phyloP scores from a whole-genome alignment of 805 yeast genomes.

The Candida anglica region DNA sequence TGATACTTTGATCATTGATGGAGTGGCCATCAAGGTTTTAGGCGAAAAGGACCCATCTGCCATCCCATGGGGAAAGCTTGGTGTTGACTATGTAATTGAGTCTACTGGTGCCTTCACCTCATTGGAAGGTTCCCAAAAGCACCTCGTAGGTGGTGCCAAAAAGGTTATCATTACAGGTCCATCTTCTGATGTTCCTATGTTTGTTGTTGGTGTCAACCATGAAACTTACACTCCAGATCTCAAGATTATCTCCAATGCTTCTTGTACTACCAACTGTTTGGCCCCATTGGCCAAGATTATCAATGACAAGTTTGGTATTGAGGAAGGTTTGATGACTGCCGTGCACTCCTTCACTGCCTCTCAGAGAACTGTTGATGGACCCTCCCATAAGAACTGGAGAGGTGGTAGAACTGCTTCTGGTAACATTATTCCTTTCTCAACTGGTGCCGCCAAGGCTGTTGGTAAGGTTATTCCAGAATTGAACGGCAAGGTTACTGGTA shows the following conservation, averaged over 20 bases:
- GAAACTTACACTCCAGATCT: slow-evolving; percentile 72
- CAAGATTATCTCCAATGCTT: slow-evolving; percentile 83
- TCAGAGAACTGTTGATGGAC: slow-evolving; percentile 95
- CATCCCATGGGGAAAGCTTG: slow-evolving; percentile 83
- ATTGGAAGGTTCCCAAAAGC: slow-evolving; percentile 75
- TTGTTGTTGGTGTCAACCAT: slow-evolving; percentile 87
- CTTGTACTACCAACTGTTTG: slow-evolving; percentile 94
- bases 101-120: slow-evolving; percentile 94
- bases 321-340: slow-evolving; percentile 93
- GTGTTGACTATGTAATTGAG: slow-evolving; percentile 85
- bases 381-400: slow-evolving; percentile 98
- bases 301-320: slow-evolving; percentile 81
- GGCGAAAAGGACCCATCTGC: slow-evolving; percentile 82
- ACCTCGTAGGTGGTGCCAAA: slow-evolving; percentile 88
- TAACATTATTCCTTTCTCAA: slow-evolving; percentile 91
- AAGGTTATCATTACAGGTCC: slow-evolving; percentile 95
- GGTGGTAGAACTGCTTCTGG: slow-evolving; percentile 97
- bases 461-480: slow-evolving; percentile 91
- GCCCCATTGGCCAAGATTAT: slow-evolving; percentile 92
- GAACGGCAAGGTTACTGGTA: slow-evolving; percentile 91
- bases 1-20: slow-evolving; percentile 62
- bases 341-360: slow-evolving; percentile 95
- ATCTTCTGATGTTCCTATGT: slow-evolving; percentile 92
- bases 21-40: slow-evolving; percentile 60
- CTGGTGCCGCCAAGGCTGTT: slow-evolving; percentile 98